A percentile compares a stretch with the other conserved stretches of the same genome.
Evolutionary conservation across 176 grass and related monocot species (phyloP).

Genomic region (Dactylis glomerata): DNA sequence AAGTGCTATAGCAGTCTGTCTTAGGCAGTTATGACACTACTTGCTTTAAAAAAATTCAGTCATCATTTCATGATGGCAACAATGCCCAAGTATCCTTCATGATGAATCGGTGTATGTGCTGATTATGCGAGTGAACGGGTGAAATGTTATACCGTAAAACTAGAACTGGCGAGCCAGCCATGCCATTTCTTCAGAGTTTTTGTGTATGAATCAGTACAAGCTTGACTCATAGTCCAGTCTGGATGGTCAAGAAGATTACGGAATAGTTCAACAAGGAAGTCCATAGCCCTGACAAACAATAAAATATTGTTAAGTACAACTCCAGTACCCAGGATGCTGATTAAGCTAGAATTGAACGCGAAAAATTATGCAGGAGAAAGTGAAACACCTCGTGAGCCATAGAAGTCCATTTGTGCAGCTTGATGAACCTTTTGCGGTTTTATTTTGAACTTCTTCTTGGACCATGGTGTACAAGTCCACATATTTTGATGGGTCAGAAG

Average conservation of each 20-base stretch:
- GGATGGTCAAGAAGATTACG: constrained; percentile 79
- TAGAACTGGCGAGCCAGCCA: constrained; percentile 93
- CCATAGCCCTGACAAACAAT: constrained; percentile 69
- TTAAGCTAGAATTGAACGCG: background rate
- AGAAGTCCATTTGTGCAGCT: constrained; percentile 98
- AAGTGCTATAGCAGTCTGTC: background rate
- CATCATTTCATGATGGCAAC: background rate
- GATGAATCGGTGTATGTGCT: background rate
- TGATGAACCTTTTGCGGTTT: constrained; percentile 80
- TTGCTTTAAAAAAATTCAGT: background rate
- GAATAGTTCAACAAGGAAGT: constrained; percentile 92
- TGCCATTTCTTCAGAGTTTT: constrained; percentile 99
- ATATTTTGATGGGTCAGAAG: constrained; percentile 72
- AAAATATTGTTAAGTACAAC: constrained; percentile 14
- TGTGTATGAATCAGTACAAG: constrained; percentile 83
- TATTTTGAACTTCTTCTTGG: constrained; percentile 84
- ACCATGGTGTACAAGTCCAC: constrained; percentile 81
- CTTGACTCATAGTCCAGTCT: constrained; percentile 86
- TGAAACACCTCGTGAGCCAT: constrained; percentile 84
- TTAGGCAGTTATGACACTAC: background rate
- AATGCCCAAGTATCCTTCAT: too few relatives aligned
- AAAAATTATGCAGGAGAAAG: constrained; percentile 4
- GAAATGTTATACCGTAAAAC: constrained; percentile 68
- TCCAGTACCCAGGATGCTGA: background rate
- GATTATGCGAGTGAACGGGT: background rate